Conservation (phyloP, 2,329 filamentous ascomycete genomes). For the Diaporthe batatas region DNA sequence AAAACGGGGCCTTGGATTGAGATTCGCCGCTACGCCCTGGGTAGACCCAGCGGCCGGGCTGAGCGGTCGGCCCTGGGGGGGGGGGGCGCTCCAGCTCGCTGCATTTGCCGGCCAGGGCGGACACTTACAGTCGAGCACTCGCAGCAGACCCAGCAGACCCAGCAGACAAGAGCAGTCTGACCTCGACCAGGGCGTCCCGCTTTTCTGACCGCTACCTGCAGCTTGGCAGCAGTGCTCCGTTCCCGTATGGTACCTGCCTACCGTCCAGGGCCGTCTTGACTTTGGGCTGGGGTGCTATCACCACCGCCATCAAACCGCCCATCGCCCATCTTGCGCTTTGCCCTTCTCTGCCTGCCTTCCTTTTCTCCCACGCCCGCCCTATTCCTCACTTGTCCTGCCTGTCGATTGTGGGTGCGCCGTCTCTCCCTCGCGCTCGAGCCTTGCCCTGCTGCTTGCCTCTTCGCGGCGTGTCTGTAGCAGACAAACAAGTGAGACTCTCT, state of each 20-base stretch:
- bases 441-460: conserved; percentile 4
- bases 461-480: conserved; percentile 18
- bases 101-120: conserved; percentile 30
- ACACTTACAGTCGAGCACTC: conserved; percentile 13
- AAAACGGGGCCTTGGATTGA: conserved; percentile 23
- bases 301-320: conserved; percentile 9
- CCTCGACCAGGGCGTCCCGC: conserved; percentile 12
- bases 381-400: conserved; percentile 2
- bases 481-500: conserved; percentile 3
- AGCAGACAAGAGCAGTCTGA: conserved; percentile 19
- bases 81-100: conserved; percentile 17
- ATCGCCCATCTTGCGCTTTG: conserved; percentile 7
- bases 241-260: not conserved
- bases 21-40: conserved; percentile 27
- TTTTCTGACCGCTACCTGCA: conserved; percentile 33
- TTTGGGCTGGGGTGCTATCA: conserved; percentile 7
- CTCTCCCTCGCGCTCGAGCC: conserved; percentile 5
- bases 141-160: conserved; percentile 32
- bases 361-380: not conserved
- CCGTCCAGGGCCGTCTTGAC: not conserved
- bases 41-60: conserved; percentile 30
- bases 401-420: not conserved
- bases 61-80: conserved; percentile 19
- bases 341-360: conserved; percentile 1
- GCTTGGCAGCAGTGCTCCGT: conserved; percentile 6